A percentile compares a stretch with the other conserved stretches of the same genome.
Conservation (phyloP, 495 filamentous ascomycete genomes). For the Lepraria neglecta region DNA sequence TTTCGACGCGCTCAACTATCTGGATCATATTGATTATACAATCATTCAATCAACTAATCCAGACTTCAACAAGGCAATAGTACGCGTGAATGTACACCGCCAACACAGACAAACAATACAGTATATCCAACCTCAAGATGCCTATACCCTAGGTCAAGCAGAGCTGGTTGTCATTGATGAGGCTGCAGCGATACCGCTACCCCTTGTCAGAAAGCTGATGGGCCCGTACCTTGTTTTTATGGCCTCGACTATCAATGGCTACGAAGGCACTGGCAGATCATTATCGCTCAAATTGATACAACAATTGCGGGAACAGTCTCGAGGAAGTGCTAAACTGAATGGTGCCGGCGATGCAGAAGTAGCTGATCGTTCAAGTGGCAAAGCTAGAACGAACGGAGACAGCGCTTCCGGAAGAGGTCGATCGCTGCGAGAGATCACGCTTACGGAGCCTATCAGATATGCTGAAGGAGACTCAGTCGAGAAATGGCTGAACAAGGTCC, state of each 20-base stretch:
- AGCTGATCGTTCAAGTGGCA: conserved; percentile 66
- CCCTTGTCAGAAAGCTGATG: conserved; percentile 86
- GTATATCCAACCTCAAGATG: conserved; percentile 94
- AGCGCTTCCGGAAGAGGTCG: conserved; percentile 58
- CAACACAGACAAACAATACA: conserved; percentile 98
- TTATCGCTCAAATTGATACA: conserved; percentile 95
- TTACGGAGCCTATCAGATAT: conserved; percentile 92
- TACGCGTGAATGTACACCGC: conserved; percentile 90
- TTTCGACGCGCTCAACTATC: conserved; percentile 87
- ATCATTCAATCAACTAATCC: conserved; percentile 98
- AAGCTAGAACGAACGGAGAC: conserved; percentile 56
- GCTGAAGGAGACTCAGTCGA: conserved; percentile 86
- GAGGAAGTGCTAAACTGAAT: conserved; percentile 47
- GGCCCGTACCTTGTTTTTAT: conserved; percentile 99
- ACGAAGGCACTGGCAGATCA: conserved; percentile 94
- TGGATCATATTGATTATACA: conserved; percentile 93
- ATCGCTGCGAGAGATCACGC: conserved; percentile 84
- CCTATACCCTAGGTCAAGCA: conserved; percentile 89
- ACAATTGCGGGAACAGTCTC: conserved; percentile 89
- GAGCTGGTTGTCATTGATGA: conserved; percentile 97
- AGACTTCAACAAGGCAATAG: conserved; percentile 98
- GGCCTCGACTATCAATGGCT: conserved; percentile 98
- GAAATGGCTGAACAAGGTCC: conserved; percentile 89
- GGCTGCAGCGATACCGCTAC: conserved; percentile 91
- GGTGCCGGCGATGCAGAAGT: conserved; percentile 54